Conservation (phyloP, 108 stramenopile genomes). For the Schizochytrium sp. region DNA sequence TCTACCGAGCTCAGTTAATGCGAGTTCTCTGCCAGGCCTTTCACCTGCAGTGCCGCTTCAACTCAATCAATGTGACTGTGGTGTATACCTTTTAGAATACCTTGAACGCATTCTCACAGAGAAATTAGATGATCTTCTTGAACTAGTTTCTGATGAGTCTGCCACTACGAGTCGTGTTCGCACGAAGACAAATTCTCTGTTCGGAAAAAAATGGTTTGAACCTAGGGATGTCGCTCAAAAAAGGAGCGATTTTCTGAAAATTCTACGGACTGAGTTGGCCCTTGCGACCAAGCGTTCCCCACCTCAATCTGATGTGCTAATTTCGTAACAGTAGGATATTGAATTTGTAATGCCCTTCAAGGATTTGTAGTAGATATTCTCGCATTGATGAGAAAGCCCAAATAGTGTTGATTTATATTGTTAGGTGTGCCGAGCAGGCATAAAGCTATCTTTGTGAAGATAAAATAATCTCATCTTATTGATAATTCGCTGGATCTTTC, state of each 20-base stretch:
- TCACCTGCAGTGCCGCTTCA: conserved; percentile 66
- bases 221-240: not conserved
- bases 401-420: no score
- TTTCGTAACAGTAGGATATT: no score
- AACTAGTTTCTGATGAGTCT: not conserved
- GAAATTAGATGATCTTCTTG: not conserved
- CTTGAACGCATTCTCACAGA: conserved; percentile 61
- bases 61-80: conserved; percentile 72
- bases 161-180: not conserved
- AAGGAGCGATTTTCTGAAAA: not conserved
- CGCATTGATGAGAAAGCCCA: no score
- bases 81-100: conserved; percentile 73
- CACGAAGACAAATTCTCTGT: not conserved
- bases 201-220: not conserved
- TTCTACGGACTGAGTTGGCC: no score
- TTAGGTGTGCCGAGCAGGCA: no score
- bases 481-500: no score
- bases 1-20: conserved; percentile 13
- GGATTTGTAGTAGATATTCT: no score
- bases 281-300: no score
- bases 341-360: no score
- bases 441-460: no score
- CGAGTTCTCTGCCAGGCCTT: conserved; percentile 62
- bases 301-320: no score
- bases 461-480: no score